Evolutionary conservation across 1,284 basidiomycete genomes (phyloP), one percentile per base, ranked within the genome.

Genomic region (Cystobasidium slooffiae): DNA sequence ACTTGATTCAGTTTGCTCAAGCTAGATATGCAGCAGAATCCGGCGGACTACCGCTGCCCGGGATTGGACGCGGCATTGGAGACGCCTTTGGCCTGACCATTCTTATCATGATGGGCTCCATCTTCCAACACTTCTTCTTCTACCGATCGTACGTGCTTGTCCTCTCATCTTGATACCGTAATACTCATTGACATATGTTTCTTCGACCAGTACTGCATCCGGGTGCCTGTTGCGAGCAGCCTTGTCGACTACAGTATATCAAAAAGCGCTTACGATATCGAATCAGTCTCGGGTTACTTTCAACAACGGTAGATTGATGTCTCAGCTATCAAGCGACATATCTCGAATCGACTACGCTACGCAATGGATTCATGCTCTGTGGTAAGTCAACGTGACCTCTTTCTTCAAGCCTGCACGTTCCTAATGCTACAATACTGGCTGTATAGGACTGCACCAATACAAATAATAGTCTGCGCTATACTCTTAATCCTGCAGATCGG

Each of bases 291-390:
- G 94, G 18, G 88, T 89, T 2, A 89, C 89, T 24, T 85, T 94
- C 44, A 88, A 91, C 0, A 94, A 92, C 78, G 93, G 93, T 51
- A 90, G 90, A 80, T 87, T 95, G 47, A 89, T 96, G 76, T 95
- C 94, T 79, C 92, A 95, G 83, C 94, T 97, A 77, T 94, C 92
- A 4, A 95, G 94, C 0, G 95, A 97, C 82, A 89, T 93, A 41
- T 91, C 89, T n/a, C 88, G 94, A 44, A 92, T 97, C 80, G 94
- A 66, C 31, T 66, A 63, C 20, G 61, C 61, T 47, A n/a, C 44
- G 31, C 61, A 63, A 49, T 63, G 61, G 68, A 47, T 70, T 37
- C 61, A 63, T 49, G 61, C 61, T 49, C 14, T 68, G 12, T 51
- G 68, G 39, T 70, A 62, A 46, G 49, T n/a, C n/a, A 6, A 31